Base-by-base conservation (phyloP, 148 eudicot species). In the Vaccinium macrocarpon region DNA sequence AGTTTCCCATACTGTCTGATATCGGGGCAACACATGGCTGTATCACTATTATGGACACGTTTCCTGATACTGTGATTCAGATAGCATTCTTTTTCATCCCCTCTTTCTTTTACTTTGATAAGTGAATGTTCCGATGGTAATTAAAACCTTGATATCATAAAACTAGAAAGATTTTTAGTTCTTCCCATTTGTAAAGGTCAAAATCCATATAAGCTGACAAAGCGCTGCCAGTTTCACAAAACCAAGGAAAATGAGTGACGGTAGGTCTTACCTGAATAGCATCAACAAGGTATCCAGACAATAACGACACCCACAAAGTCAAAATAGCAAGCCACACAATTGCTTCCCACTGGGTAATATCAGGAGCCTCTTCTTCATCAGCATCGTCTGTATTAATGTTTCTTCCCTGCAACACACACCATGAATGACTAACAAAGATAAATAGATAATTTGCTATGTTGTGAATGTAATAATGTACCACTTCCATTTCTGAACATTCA, bases 201-300 rank as follows among this genome's bases (percentile, higher is more conserved):
- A 46, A 23, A 48, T 15, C 46, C 49, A 77, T 50, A 27, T 15
- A 78, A 53, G n/a, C 81, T 53, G 38, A 53, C 62, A 53, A 78
- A 78, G 64, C 8, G 46, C 10, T 78, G 16, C 42, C 25, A n/a
- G 35, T 55, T 81, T 73, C 38, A 71, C 1, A 27, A 32, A 82
- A 73, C 70, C 51, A n/a, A 29, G 35, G 50, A 18, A 82, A 70
- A 61, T 50, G 48, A 29, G 49, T 6, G 11, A 19, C 16, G 3
- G 8, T 72, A 48, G 57, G n/a, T 35, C n/a, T 89, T 88, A 96
- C 99, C 98, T 92, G 88, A 81, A 96, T 91, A 86, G 95, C 95
- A 90, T 94, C 95, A 84, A 94, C 96, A 35, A 96, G 98, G 90
- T 91, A 96, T 83, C 96, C 99, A 82, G 99, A 95, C 57, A 96